A percentile compares a stretch with the other conserved stretches of the same genome.
phyloP scores from a whole-genome alignment of 2,329 filamentous ascomycete genomes.

The Apiospora pterosperma region DNA sequence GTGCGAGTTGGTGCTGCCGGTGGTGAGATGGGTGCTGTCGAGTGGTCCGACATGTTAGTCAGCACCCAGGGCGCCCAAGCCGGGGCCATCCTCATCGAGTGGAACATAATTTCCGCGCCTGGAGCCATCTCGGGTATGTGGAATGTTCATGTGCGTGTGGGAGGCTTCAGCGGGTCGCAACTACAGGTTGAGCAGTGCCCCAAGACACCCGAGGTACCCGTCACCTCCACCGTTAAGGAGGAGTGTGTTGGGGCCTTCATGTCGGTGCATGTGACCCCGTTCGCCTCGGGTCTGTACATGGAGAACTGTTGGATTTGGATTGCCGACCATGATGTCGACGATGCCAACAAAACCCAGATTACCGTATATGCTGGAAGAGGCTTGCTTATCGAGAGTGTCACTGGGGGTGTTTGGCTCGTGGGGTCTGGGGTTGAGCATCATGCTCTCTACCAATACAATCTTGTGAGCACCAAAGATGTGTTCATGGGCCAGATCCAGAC shows the following conservation, averaged over 20 bases:
- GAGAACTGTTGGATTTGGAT: conserved; percentile 44
- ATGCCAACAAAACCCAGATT: conserved; percentile 38
- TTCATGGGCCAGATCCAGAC: conserved; percentile 65
- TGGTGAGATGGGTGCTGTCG: conserved; percentile 55
- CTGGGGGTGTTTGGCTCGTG: conserved; percentile 55
- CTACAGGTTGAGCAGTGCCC: conserved; percentile 61
- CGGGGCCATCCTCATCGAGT: conserved; percentile 61
- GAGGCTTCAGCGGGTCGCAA: conserved; percentile 67
- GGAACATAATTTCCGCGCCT: conserved; percentile 46
- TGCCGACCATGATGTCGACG: conserved; percentile 49
- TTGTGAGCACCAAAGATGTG: conserved; percentile 56
- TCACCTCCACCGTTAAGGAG: conserved; percentile 15
- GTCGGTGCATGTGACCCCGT: conserved; percentile 38
- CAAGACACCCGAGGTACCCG: conserved; percentile 37
- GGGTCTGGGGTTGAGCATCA: conserved; percentile 65
- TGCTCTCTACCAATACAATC: conserved; percentile 66
- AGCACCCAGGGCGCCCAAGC: conserved; percentile 55
- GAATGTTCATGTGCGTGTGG: conserved; percentile 76
- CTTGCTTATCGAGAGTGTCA: conserved; percentile 41
- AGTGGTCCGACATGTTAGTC: conserved; percentile 62
- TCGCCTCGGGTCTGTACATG: conserved; percentile 34
- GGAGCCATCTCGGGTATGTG: conserved; percentile 55
- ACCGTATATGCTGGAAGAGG: conserved; percentile 48
- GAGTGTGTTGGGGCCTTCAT: conserved; percentile 40
- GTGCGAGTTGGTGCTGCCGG: conserved; percentile 51